Conservation (phyloP, 495 filamentous ascomycete species). For the Melanomma pulvis-pyrius region DNA sequence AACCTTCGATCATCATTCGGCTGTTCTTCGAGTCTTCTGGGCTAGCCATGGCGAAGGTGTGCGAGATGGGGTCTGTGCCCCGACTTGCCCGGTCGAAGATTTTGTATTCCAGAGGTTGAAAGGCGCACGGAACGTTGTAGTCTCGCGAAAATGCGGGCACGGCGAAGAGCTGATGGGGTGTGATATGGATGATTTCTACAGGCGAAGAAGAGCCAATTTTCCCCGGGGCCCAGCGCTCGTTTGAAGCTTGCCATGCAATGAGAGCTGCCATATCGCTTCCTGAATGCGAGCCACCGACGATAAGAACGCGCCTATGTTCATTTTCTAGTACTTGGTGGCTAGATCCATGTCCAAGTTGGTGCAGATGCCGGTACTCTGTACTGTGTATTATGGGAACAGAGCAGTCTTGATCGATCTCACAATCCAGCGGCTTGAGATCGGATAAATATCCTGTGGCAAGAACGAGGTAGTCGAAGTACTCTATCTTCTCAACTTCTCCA, state of each 20-base stretch:
- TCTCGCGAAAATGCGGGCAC: not conserved
- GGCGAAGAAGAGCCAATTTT: not conserved
- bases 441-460: not conserved
- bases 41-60: not conserved
- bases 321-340: not conserved
- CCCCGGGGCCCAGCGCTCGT: not conserved
- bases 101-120: not conserved
- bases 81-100: not conserved
- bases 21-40: not conserved
- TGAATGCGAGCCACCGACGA: constrained; percentile 15
- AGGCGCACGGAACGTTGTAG: not conserved
- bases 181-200: not conserved
- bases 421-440: not conserved
- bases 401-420: not conserved
- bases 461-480: not conserved
- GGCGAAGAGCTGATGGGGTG: not conserved
- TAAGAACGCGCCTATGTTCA: not conserved
- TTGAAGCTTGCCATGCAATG: not conserved
- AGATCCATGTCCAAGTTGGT: not conserved
- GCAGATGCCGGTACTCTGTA: not conserved
- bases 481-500: not conserved
- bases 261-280: constrained; percentile 2
- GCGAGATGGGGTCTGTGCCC: not conserved
- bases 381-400: constrained; percentile 11
- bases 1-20: not conserved